A percentile compares a stretch with the other conserved stretches of the same genome.
Evolutionary conservation across 1,284 basidiomycete species (phyloP).

Genomic region (Grifola frondosa): DNA sequence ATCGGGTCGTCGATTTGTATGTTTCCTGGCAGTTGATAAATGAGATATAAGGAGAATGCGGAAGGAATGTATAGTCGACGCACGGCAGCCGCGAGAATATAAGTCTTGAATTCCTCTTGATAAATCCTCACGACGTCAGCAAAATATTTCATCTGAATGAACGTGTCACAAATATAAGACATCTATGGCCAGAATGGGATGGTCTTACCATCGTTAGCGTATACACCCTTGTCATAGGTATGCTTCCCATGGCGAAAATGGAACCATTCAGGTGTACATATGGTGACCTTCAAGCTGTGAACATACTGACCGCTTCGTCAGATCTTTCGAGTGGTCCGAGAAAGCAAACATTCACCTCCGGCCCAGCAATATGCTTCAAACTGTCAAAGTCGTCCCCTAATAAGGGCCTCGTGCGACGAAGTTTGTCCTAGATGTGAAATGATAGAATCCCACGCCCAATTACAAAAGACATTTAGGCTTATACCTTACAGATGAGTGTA

Average conservation of each 20-base stretch:
- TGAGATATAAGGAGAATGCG: not conserved
- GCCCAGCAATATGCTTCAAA: constrained; percentile 50
- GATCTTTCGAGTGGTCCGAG: constrained; percentile 9
- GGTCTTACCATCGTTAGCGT: constrained; percentile 51
- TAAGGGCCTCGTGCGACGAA: constrained; percentile 56
- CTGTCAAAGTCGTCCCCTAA: constrained; percentile 60
- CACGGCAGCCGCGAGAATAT: constrained; percentile 68
- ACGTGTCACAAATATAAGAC: constrained; percentile 1
- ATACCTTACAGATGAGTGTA: constrained; percentile 10
- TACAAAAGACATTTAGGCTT: not conserved
- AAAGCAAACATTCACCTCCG: constrained; percentile 39
- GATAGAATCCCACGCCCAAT: no score
- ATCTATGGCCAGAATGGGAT: not conserved
- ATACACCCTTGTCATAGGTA: constrained; percentile 56
- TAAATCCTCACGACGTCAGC: constrained; percentile 70
- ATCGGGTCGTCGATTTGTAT: constrained; percentile 76
- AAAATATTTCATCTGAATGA: constrained; percentile 60
- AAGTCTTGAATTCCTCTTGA: constrained; percentile 68
- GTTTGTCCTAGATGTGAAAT: constrained; percentile 45
- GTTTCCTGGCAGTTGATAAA: constrained; percentile 25
- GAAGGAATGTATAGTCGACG: not conserved
- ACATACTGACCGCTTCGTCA: constrained; percentile 42
- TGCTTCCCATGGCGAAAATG: constrained; percentile 63
- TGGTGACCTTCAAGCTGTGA: constrained; percentile 67
- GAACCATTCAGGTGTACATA: constrained; percentile 74